Percentiles rank a stretch among this genome's conserved stretches.
Evolutionary conservation across 2,329 filamentous ascomycete genomes (phyloP).

Genomic region (Botryotinia narcissicola): DNA sequence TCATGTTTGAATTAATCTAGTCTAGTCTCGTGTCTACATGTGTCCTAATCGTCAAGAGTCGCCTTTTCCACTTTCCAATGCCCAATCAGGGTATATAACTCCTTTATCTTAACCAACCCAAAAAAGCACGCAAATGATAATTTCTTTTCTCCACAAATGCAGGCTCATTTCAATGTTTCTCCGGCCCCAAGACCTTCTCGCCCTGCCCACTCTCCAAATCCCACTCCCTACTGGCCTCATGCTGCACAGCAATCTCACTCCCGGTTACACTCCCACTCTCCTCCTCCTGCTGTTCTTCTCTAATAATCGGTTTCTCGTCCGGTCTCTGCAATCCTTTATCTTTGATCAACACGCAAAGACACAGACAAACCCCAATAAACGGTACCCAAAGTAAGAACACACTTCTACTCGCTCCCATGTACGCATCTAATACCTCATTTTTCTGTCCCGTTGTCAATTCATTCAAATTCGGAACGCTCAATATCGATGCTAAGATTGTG

Average conservation of each 20-base stretch:
- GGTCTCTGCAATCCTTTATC: slow-evolving; percentile 47
- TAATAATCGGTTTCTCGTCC: slow-evolving; percentile 27
- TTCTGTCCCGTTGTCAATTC: slow-evolving; percentile 25
- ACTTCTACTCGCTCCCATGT: slow-evolving; percentile 51
- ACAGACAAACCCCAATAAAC: slow-evolving; percentile 50
- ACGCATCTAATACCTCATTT: slow-evolving; percentile 47
- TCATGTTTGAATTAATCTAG: background rate
- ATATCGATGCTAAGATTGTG: slow-evolving; percentile 31
- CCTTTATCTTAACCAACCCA: background rate
- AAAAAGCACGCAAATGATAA: background rate
- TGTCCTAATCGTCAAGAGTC: background rate
- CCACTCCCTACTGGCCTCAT: background rate
- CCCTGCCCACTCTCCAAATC: background rate
- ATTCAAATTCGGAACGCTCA: slow-evolving; percentile 32
- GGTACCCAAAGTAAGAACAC: slow-evolving; percentile 59
- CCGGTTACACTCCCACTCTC: background rate
- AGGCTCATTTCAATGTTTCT: background rate
- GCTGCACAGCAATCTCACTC: background rate
- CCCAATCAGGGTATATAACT: background rate
- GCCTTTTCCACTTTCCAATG: background rate
- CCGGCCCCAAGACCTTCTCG: background rate
- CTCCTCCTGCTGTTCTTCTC: background rate
- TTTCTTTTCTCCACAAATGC: background rate
- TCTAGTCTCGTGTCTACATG: background rate
- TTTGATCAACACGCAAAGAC: slow-evolving; percentile 51